These are phyloP conservation scores for Cyclanthera cordifolia DNA, from an alignment of 306 rosid genomes.

Conservation along the genomic window DNA sequence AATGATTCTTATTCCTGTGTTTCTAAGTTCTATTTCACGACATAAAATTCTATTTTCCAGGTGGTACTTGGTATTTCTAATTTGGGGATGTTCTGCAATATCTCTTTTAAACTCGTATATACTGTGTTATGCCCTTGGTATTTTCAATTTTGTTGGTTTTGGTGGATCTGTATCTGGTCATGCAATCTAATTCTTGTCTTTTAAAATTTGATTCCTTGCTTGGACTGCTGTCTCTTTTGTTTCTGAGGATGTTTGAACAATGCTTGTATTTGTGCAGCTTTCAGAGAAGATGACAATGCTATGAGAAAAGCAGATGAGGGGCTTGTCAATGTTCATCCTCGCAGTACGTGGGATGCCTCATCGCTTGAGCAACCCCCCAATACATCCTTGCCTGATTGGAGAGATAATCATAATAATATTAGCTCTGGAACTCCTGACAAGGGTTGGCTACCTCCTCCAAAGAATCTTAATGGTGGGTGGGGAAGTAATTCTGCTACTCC, in stretches of 20 bases:
- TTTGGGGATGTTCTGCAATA: neutral
- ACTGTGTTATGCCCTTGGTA: neutral
- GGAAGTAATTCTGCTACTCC: constrained; percentile 32
- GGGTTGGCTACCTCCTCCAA: constrained; percentile 43
- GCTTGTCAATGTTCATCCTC: constrained; percentile 27
- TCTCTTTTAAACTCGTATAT: neutral
- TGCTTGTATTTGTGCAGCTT: constrained; percentile 34
- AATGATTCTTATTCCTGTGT: neutral
- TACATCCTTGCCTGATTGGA: constrained; percentile 36
- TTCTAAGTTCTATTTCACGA: neutral
- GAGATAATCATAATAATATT: constrained; percentile 36
- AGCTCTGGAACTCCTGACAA: constrained; percentile 44
- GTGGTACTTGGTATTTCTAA: neutral
- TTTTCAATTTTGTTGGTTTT: constrained; percentile 4
- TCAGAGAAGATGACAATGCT: constrained; percentile 43
- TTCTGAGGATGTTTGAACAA: constrained; percentile 5
- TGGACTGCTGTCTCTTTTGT: neutral
- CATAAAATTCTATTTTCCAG: neutral
- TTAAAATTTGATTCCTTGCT: neutral
- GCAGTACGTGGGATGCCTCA: constrained; percentile 28
- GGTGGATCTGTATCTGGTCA: neutral
- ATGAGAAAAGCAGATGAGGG: constrained; percentile 39
- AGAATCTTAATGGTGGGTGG: constrained; percentile 45
- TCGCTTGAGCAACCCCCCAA: constrained; percentile 35
- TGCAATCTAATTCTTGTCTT: neutral